phyloP scores from a whole-genome alignment of 2,329 filamentous ascomycete species.

The Alternaria atra region DNA sequence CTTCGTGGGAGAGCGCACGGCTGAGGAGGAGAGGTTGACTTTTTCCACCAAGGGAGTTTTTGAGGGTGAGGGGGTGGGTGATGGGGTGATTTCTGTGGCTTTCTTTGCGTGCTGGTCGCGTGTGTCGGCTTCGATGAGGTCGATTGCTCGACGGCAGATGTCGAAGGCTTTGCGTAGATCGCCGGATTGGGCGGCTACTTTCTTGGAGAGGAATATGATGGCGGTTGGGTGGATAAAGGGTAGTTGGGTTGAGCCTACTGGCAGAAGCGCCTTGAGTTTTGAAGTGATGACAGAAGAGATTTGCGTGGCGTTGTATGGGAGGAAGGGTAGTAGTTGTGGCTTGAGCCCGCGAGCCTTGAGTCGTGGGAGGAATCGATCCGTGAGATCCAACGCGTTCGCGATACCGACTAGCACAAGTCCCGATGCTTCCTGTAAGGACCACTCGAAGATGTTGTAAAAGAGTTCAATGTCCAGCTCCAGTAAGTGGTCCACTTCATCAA shows the following conservation, averaged over 20 bases:
- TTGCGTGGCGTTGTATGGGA: constrained; percentile 88
- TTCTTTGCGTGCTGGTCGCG: constrained; percentile 74
- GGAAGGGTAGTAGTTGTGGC: constrained; percentile 86
- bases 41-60: constrained; percentile 84
- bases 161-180: constrained; percentile 96
- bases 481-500: constrained; percentile 96
- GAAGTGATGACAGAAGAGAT: constrained; percentile 87
- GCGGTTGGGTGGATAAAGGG: constrained; percentile 95
- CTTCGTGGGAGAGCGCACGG: constrained; percentile 54
- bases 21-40: constrained; percentile 71
- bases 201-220: constrained; percentile 92
- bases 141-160: constrained; percentile 87
- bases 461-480: constrained; percentile 88
- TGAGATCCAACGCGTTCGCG: constrained; percentile 94
- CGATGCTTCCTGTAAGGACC: constrained; percentile 85
- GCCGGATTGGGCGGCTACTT: constrained; percentile 92
- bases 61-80: constrained; percentile 68
- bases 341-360: constrained; percentile 93
- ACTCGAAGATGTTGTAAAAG: constrained; percentile 94
- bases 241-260: constrained; percentile 67
- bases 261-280: constrained; percentile 79
- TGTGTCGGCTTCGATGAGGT: constrained; percentile 87
- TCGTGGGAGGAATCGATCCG: constrained; percentile 91
- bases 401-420: constrained; percentile 87
- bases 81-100: constrained; percentile 56